Base-by-base conservation (phyloP, 2,329 filamentous ascomycete genomes). In the Trichophyton benhamiae region DNA sequence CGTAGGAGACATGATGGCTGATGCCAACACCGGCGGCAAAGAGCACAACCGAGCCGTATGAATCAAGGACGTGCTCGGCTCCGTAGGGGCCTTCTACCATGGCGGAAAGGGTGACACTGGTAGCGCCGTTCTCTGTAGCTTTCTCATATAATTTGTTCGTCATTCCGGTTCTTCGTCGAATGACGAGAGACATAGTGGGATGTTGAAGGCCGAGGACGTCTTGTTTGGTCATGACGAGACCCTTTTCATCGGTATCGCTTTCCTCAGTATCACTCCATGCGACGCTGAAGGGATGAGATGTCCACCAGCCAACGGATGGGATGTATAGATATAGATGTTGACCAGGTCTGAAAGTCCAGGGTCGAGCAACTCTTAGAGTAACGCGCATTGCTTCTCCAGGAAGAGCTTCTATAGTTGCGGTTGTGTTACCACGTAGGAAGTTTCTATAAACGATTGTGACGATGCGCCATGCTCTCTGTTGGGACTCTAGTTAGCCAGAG, bases 11-110 rank as follows among this genome's bases (percentile, higher is more conserved):
- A 72, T 95, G 91, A 73, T 97, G 92, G 0, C 92, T 96, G 75
- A 99, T 97, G 64, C 94, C 94, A 3, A 94, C 91, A 62, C 92
- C 89, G 61, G 91, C 91, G 11, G 92, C 91, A 71, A 96, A 91
- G 61, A 99, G 86, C 65, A 99, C 83, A 52, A 87, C 85, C 49
- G 95, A 94, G 44, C 94, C 92, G 74, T 96, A 97, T 6, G 91
- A 96, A 74, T 91, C 86, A 65, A 97, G 85, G 63, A 85, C 85
- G 74, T 96, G 87, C 70, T 90, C 87, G 48, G 86, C 87, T 3
- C 84, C 87, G 71, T 97, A 97, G 0, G 94, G 92, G 0, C 94
- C 94, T 76, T 97, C 94, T 64, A 95, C 84, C 62, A 88, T 84
- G 38, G 89, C 91, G 62, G 80, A 82, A 61, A 91, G 78, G 9